Conservation (phyloP, 345 rosid species). For the Psidium guajava region DNA sequence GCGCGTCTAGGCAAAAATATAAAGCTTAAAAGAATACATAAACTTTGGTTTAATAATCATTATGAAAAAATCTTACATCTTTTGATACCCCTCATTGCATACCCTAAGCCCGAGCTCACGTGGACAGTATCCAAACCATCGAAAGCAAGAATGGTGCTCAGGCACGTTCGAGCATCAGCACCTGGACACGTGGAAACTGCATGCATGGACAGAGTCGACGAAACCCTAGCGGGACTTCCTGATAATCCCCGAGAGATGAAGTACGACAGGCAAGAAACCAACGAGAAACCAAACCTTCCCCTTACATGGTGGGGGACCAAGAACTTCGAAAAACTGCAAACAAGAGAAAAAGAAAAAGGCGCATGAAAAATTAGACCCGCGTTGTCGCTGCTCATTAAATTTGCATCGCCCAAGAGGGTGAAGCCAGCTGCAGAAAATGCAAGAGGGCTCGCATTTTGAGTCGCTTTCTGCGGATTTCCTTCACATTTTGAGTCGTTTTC, state of each 20-base stretch:
- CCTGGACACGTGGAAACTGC: background rate
- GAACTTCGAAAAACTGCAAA: background rate
- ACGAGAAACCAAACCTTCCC: background rate
- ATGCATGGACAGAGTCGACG: background rate
- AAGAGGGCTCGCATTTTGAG: background rate
- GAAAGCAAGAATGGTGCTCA: background rate
- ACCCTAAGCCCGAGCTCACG: background rate
- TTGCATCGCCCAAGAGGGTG: background rate
- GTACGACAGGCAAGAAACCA: background rate
- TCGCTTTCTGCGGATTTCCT: background rate
- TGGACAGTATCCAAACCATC: background rate
- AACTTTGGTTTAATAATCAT: background rate
- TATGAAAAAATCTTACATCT: background rate
- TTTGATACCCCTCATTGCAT: background rate
- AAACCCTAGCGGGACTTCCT: background rate
- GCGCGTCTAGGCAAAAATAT: too few species aligned
- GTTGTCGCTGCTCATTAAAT: background rate
- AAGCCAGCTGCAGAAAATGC: background rate
- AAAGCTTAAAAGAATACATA: background rate
- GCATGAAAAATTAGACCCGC: background rate
- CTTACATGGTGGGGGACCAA: background rate
- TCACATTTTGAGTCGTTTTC: background rate
- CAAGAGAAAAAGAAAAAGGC: background rate
- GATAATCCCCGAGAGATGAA: background rate
- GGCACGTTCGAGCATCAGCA: background rate